These are phyloP conservation scores for Prunus salicina DNA, from an alignment of 306 rosid species.

Conservation along the genomic window DNA sequence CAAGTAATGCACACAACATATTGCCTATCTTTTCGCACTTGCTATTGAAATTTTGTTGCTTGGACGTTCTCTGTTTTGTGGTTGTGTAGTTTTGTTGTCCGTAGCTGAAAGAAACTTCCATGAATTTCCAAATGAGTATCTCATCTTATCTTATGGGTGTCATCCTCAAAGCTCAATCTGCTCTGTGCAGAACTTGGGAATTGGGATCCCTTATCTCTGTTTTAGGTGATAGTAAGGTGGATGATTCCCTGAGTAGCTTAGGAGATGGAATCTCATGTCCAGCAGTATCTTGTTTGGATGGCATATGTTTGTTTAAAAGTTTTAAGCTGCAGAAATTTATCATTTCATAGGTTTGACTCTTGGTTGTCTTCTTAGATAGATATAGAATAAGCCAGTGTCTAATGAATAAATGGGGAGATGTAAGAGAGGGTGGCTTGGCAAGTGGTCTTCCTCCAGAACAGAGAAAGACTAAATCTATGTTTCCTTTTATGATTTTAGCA, in stretches of 20 bases:
- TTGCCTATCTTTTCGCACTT: not conserved
- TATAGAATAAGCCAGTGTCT: no score
- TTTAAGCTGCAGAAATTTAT: not conserved
- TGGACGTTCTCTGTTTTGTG: not conserved
- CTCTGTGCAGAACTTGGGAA: not conserved
- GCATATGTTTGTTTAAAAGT: not conserved
- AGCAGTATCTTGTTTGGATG: not conserved
- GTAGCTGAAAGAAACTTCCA: not conserved
- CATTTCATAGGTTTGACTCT: not conserved
- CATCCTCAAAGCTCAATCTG: not conserved
- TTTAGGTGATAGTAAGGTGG: not conserved
- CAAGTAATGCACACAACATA: conserved; percentile 50
- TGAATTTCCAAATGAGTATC: not conserved
- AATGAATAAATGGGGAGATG: not conserved
- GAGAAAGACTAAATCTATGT: not conserved
- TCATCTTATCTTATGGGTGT: not conserved
- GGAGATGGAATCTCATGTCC: not conserved
- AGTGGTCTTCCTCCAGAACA: not conserved
- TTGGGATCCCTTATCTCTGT: not conserved
- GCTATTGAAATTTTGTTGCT: conserved; percentile 13
- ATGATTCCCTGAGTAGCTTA: not conserved
- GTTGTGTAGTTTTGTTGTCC: not conserved
- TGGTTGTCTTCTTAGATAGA: not conserved
- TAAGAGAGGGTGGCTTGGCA: not conserved
- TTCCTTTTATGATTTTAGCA: not conserved